Base-by-base conservation (phyloP, 352 stramenopile species). In the Sclerospora graminicola region DNA sequence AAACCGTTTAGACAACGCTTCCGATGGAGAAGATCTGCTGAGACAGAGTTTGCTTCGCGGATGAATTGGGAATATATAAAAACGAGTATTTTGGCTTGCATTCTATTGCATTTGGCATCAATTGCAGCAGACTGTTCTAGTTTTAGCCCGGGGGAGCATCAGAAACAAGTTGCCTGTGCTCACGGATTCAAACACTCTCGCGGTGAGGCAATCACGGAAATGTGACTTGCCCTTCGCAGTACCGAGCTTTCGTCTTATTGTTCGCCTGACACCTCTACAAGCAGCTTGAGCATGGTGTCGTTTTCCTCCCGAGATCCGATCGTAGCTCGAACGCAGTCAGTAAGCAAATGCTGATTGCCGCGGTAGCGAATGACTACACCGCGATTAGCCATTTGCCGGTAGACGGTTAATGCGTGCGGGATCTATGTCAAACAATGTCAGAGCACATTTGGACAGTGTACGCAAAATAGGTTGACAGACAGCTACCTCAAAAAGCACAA, bases 291-390 rank as follows among this genome's bases (percentile, higher is more conserved):
- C 71, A 98, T 97, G 33, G 70, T 64, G 45, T 95, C 57, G 62
- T 98, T 98, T 59, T 98, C 92, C 33, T 94, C 84, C 8, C 60
- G 60, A 18, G 75, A 95, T 23, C 95, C 95, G 56, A 98, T 95
- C 26, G 93, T 98, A 6, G 95, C 87, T 45, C 95, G 87, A 49
- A 98, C 66, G 51, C 95, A 98, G 63, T 96, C 82, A 29, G 87
- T 77, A 43, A 97, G 96, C 44, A 98, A 76, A 48, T 97, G 73
- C 66, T 98, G 92, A 53, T 94, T 97, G 31, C 95, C 95, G 37
- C 95, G 90, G 69, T 96, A 98, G 31, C 95, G 88, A 55, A 97
- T 97, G 5, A 99, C 95, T 27, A 98, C 84, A 33, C 90, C 89
- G 34, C 70, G 81, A 42, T 82, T 69, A 14, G 96, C 95, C 70